These are phyloP conservation scores for Ehretia macrophylla DNA, from an alignment of 257 asterid genomes.

Conservation along the genomic window DNA sequence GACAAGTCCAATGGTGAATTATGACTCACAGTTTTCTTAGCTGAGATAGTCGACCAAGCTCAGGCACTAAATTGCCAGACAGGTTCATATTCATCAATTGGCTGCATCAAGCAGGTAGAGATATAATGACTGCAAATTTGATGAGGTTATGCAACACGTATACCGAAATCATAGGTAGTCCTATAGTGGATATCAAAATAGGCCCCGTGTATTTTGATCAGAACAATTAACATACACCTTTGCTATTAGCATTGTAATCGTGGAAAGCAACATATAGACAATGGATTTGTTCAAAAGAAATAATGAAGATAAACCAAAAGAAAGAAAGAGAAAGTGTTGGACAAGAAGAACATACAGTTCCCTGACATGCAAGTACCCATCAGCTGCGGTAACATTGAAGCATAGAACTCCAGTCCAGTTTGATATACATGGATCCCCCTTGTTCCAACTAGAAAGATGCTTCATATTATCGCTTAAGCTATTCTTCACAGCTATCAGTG, in stretches of 20 bases:
- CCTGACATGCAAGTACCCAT: slow-evolving; percentile 34
- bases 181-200: too few relatives aligned
- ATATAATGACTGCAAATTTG: slow-evolving; percentile 3
- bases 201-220: too few relatives aligned
- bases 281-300: too few relatives aligned
- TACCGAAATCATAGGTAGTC: too few relatives aligned
- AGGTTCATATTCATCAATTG: slow-evolving; percentile 40
- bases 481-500: slow-evolving; percentile 23
- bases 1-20: background rate
- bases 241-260: too few relatives aligned
- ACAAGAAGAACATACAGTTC: slow-evolving; percentile 33
- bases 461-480: slow-evolving; percentile 27
- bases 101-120: slow-evolving; percentile 22
- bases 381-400: slow-evolving; percentile 19
- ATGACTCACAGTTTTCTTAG: slow-evolving; percentile 33
- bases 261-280: too few relatives aligned
- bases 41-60: slow-evolving; percentile 39
- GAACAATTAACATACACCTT: too few relatives aligned
- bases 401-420: slow-evolving; percentile 51
- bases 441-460: slow-evolving; percentile 30
- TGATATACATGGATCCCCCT: slow-evolving; percentile 40
- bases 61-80: slow-evolving; percentile 44
- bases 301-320: background rate
- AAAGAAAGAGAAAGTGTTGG: background rate
- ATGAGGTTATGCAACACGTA: too few relatives aligned